phyloP scores from a whole-genome alignment of 2,329 filamentous ascomycete genomes.

The Lecanoromycetidae sp. region DNA sequence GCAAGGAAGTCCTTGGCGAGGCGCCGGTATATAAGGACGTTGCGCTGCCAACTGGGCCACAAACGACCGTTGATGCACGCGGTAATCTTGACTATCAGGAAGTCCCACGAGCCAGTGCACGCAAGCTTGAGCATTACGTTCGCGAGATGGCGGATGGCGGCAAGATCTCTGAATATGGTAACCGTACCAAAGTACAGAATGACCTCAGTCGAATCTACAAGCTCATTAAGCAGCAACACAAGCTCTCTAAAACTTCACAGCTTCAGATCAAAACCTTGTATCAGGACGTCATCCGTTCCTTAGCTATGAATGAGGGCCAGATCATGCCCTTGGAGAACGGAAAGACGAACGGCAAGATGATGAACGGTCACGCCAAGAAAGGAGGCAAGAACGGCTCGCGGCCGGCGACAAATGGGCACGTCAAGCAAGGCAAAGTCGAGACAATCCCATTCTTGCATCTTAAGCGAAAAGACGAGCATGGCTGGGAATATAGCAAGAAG shows the following conservation, averaged over 20 bases:
- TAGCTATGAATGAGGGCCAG: conserved; percentile 96
- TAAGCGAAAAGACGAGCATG: conserved; percentile 83
- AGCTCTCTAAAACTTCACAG: conserved; percentile 89
- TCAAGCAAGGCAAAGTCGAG: conserved; percentile 79
- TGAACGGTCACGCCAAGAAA: conserved; percentile 46
- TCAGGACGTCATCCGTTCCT: conserved; percentile 80
- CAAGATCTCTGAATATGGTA: conserved; percentile 97
- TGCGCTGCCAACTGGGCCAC: conserved; percentile 76
- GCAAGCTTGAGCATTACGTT: conserved; percentile 97
- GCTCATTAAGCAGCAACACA: conserved; percentile 96
- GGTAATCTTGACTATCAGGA: conserved; percentile 91
- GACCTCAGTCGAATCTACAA: conserved; percentile 93
- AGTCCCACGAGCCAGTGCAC: conserved; percentile 71
- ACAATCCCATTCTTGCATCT: conserved; percentile 96
- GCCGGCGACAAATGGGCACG: conserved; percentile 37
- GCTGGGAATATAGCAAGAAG: conserved; percentile 99
- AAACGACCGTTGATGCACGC: conserved; percentile 80
- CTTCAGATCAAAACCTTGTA: conserved; percentile 94
- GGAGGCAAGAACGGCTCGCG: conserved; percentile 39
- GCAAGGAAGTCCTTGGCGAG: conserved; percentile 74
- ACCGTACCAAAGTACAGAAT: conserved; percentile 94
- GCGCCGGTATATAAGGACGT: conserved; percentile 95
- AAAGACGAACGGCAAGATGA: conserved; percentile 55
- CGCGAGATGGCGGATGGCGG: conserved; percentile 97
- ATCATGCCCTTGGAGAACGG: conserved; percentile 82